Base-by-base conservation (phyloP, 257 asterid species). In the Eustoma russellianum region DNA sequence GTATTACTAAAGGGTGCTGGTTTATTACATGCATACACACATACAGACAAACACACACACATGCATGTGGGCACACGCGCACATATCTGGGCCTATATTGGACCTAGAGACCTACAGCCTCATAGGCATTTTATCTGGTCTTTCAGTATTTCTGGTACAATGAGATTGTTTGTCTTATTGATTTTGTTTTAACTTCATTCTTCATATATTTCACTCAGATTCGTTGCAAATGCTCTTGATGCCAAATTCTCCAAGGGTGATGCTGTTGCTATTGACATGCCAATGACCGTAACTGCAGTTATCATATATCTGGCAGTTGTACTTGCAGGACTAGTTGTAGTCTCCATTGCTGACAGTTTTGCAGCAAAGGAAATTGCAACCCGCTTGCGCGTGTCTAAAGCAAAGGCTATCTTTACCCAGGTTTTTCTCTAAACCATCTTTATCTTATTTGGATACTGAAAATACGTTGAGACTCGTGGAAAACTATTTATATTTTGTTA, bases 311-410 rank as follows among this genome's bases (percentile, higher is more conserved):
- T 90, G 79, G 94, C 95, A 28, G 80, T 78, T 54, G 78, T 90
- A 43, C 89, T 86, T 56, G 85, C 89, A 13, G 96, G 98, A 48
- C 55, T 79, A 48, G 79, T 80, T 53, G 96, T 84, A 17, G 98
- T 86, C 34, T 86, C 98, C 33, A 86, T 90, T 34, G 96, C 98
- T 44, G 98, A 90, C 76, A 90, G 98, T 81, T 90, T 90, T 72
- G 98, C 93, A 19, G 79, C 95, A 18, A 75, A 71, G 69, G 98
- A 86, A 74, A 90, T 90, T 50, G 92, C 92, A 24, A 81, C 86
- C 61, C 91, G 96, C 28, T 54, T 90, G 56, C 83, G 89, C 5
- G 71, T 83, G 16, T 82, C 98, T 52, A 71, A 83, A 66, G 88
- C 98, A 33, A 84, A 78, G 71, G 96, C 76, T 12, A 65, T 90